A percentile compares a stretch with the other conserved stretches of the same genome.
Evolutionary conservation across 768 basidiomycete species (phyloP).

Genomic region (Mycena vitilis): DNA sequence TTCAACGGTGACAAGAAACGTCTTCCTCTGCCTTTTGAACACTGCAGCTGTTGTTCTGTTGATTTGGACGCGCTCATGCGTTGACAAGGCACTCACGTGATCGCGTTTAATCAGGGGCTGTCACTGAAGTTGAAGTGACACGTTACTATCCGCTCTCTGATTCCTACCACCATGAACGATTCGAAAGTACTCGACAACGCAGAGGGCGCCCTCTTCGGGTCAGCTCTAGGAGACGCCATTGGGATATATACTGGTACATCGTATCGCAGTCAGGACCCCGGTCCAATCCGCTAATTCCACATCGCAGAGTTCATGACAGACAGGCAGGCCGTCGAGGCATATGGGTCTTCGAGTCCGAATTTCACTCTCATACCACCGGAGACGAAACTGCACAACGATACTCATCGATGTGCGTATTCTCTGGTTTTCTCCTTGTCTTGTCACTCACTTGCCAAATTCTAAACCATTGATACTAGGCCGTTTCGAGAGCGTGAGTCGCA

Average conservation of each 20-base stretch:
- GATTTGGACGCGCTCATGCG: too few relatives aligned
- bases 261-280: not conserved
- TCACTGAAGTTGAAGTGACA: not conserved
- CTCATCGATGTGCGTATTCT: conserved; percentile 34
- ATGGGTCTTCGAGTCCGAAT: conserved; percentile 21
- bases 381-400: conserved; percentile 33
- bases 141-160: not conserved
- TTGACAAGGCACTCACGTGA: conserved; percentile 2
- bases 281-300: not conserved
- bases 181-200: conserved; percentile 36
- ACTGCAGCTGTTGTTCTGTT: too few relatives aligned
- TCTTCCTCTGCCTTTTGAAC: too few relatives aligned
- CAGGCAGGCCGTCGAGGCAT: conserved; percentile 30
- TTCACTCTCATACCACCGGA: conserved; percentile 34
- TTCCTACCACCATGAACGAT: conserved; percentile 29
- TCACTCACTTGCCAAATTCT: not conserved
- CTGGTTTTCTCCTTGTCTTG: not conserved
- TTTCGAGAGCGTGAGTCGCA: conserved; percentile 31
- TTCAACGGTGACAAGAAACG: too few relatives aligned
- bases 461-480: conserved; percentile 16
- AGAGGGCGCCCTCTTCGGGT: conserved; percentile 38
- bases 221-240: conserved; percentile 39
- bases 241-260: conserved; percentile 37
- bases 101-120: conserved; percentile 7
- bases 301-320: conserved; percentile 37